Evolutionary conservation across 2,329 filamentous ascomycete genomes (phyloP).

Genomic region (Golovinomyces cichoracearum): DNA sequence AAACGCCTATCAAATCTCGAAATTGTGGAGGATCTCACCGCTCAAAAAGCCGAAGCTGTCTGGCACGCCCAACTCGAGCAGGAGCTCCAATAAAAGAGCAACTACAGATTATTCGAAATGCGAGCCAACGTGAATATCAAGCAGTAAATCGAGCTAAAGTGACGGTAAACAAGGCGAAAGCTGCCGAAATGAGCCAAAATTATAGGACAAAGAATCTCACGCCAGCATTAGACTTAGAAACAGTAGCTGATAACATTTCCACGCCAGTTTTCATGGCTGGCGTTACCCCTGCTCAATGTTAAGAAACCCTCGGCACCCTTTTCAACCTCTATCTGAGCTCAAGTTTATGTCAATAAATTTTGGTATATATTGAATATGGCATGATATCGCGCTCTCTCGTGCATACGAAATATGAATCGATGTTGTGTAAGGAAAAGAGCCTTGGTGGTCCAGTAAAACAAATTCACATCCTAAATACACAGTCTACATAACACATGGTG

Average conservation of each 20-base stretch:
- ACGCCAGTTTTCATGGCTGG: background rate
- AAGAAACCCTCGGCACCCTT: background rate
- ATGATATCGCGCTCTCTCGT: background rate
- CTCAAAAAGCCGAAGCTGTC: background rate
- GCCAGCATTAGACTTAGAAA: background rate
- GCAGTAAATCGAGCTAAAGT: background rate
- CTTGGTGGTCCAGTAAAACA: background rate
- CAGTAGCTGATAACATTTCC: background rate
- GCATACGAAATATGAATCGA: background rate
- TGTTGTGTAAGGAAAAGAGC: background rate
- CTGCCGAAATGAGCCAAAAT: background rate
- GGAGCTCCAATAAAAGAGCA: background rate
- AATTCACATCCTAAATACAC: background rate
- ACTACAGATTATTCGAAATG: background rate
- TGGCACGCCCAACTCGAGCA: background rate
- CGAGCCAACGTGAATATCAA: background rate
- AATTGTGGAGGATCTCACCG: background rate
- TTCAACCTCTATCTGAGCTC: background rate
- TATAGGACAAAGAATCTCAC: background rate
- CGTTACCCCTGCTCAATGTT: background rate
- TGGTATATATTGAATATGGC: background rate
- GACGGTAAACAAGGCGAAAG: background rate
- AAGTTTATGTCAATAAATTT: background rate
- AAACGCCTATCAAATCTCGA: background rate
- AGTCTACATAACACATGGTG: background rate